Evolutionary conservation across 805 yeast species (phyloP).

Genomic region (Yarrowia deformans): DNA sequence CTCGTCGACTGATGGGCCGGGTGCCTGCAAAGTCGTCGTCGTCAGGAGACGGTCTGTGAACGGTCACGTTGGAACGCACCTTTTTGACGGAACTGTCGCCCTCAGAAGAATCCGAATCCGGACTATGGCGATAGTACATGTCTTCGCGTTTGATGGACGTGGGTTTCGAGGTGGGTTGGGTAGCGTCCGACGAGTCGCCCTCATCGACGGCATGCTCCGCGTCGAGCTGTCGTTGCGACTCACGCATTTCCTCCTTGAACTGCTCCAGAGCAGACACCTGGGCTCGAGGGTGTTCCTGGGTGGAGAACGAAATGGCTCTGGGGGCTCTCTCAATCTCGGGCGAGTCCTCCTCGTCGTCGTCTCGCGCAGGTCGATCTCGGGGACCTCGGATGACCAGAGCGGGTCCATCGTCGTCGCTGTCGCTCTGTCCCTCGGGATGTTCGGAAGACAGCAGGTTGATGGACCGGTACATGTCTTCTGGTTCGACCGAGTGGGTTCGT

Average conservation of each 20-base stretch:
- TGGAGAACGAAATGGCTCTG: conserved; percentile 28
- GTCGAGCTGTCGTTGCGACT: conserved; percentile 16
- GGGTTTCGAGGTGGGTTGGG: conserved; percentile 25
- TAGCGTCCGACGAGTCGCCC: conserved; percentile 25
- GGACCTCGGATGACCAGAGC: conserved; percentile 82
- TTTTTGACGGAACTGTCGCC: conserved; percentile 25
- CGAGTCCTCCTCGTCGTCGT: conserved; percentile 42
- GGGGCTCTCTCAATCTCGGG: neutral
- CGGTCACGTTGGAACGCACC: conserved; percentile 30
- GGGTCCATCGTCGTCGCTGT: conserved; percentile 66
- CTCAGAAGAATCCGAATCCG: conserved; percentile 20
- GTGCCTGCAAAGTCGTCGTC: conserved; percentile 16
- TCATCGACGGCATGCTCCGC: conserved; percentile 17
- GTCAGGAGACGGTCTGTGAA: conserved; percentile 8
- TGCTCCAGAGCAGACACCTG: conserved; percentile 16
- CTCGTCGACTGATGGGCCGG: conserved; percentile 7
- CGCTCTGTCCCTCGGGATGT: conserved; percentile 45
- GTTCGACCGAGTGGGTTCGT: conserved; percentile 61
- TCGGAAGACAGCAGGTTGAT: conserved; percentile 66
- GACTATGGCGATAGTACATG: conserved; percentile 11
- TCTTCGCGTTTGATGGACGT: conserved; percentile 21
- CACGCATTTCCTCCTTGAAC: conserved; percentile 23
- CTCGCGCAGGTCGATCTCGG: conserved; percentile 53
- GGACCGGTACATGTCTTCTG: conserved; percentile 84
- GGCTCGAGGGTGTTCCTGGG: conserved; percentile 23